Evolutionary conservation across 2,329 filamentous ascomycete genomes (phyloP).

Genomic region (Trichoderma sp.): DNA sequence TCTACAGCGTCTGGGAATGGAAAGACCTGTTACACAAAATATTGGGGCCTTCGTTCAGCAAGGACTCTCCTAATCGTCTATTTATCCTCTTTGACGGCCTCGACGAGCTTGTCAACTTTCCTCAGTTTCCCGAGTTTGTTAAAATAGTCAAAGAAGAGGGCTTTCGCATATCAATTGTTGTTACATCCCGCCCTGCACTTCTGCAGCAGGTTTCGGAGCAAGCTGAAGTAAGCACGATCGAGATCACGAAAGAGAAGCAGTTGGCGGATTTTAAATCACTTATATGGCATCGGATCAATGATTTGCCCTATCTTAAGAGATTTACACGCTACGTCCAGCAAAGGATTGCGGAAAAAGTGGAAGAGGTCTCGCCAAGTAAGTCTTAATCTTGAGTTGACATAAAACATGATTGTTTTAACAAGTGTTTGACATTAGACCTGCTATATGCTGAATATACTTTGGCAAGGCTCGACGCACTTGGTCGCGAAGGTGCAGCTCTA

Average conservation of each 20-base stretch:
- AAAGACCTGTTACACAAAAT: constrained; percentile 34
- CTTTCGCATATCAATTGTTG: constrained; percentile 35
- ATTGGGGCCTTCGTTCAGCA: constrained; percentile 34
- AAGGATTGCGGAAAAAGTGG: constrained; percentile 38
- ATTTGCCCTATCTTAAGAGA: constrained; percentile 33
- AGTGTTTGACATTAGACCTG: constrained; percentile 35
- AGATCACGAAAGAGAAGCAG: constrained; percentile 38
- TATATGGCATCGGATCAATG: constrained; percentile 37
- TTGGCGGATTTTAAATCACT: constrained; percentile 37
- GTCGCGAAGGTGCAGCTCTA: constrained; percentile 41
- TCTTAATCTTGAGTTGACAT: neutral
- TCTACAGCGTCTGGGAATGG: constrained; percentile 28
- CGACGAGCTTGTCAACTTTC: constrained; percentile 36
- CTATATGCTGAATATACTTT: constrained; percentile 45
- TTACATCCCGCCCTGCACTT: constrained; percentile 35
- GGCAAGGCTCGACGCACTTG: constrained; percentile 37
- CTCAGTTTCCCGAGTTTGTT: constrained; percentile 32
- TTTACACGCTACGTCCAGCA: constrained; percentile 40
- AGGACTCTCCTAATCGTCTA: constrained; percentile 33
- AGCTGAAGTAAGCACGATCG: constrained; percentile 27
- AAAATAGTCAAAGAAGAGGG: constrained; percentile 34
- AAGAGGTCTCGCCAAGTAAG: constrained; percentile 41
- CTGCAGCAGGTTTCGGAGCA: constrained; percentile 26
- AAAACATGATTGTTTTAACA: neutral
- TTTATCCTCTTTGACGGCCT: constrained; percentile 41